Evolutionary conservation across 1,284 basidiomycete species (phyloP).

Genomic region (Phaffia rhodozyma): DNA sequence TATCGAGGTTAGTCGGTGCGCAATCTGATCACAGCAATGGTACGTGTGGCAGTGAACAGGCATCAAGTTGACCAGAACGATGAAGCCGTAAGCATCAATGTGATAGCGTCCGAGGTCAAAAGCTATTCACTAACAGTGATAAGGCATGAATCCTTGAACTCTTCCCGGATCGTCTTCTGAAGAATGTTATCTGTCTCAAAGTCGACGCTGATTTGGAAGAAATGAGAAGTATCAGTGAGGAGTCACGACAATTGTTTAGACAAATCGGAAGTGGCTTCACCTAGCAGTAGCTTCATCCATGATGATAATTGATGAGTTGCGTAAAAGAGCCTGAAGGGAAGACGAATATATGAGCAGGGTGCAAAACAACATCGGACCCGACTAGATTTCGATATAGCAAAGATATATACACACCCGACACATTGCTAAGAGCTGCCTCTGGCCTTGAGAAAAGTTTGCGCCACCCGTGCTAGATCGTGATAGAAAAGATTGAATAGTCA

Average conservation of each 20-base stretch:
- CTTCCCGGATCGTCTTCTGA: constrained; percentile 21
- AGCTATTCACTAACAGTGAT: constrained; percentile 16
- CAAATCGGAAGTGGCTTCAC: neutral
- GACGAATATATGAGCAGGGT: neutral
- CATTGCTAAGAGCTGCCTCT: neutral
- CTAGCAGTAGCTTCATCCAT: neutral
- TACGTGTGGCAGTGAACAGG: too few species aligned
- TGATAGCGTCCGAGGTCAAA: too few species aligned
- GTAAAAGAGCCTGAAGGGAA: neutral
- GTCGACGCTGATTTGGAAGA: constrained; percentile 11
- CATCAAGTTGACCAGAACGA: too few species aligned
- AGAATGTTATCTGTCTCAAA: constrained; percentile 20
- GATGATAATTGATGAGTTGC: too few species aligned
- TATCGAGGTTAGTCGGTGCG: constrained; percentile 22
- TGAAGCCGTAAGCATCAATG: too few species aligned
- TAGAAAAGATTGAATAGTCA: neutral
- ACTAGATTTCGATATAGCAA: neutral
- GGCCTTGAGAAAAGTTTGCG: constrained; percentile 64
- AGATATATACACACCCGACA: neutral
- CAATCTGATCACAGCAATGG: too few species aligned
- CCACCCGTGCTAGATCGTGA: neutral
- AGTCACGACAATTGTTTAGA: too few species aligned
- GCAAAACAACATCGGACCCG: neutral
- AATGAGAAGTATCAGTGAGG: neutral
- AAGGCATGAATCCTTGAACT: constrained; percentile 20